Conservation (phyloP, 176 grass and related monocot genomes). For the Carex cristatella region DNA sequence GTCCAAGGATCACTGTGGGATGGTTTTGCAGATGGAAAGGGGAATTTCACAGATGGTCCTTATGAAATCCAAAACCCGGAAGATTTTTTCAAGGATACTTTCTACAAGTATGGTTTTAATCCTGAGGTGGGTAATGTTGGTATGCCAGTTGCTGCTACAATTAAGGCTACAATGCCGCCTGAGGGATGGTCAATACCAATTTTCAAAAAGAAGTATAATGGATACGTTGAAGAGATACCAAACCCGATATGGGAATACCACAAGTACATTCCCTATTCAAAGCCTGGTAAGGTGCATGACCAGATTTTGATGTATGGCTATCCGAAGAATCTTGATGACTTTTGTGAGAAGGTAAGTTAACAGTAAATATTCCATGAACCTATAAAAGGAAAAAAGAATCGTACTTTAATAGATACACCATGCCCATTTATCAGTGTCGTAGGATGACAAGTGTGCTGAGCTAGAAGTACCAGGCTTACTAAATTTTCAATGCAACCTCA, state of each 20-base stretch:
- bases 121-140: slow-evolving; percentile 89
- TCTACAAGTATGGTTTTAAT: slow-evolving; percentile 89
- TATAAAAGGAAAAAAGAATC: neutral
- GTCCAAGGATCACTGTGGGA: slow-evolving; percentile 96
- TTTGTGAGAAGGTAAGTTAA: slow-evolving; percentile 73
- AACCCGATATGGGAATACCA: slow-evolving; percentile 99
- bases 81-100: slow-evolving; percentile 77
- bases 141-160: slow-evolving; percentile 82
- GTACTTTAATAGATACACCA: neutral
- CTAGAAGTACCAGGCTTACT: neutral
- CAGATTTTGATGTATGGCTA: slow-evolving; percentile 71
- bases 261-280: slow-evolving; percentile 96
- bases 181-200: slow-evolving; percentile 87
- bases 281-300: slow-evolving; percentile 86
- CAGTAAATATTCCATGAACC: neutral
- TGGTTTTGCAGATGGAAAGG: slow-evolving; percentile 90
- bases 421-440: neutral
- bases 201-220: slow-evolving; percentile 54
- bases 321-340: slow-evolving; percentile 78
- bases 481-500: neutral
- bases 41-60: slow-evolving; percentile 75
- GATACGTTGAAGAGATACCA: slow-evolving; percentile 70
- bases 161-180: slow-evolving; percentile 88
- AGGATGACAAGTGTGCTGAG: neutral
- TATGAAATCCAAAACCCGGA: slow-evolving; percentile 93